Percentiles rank a stretch among this genome's conserved stretches.
These are phyloP conservation scores for Stentor roeselii DNA, from an alignment of 73 alveolate species.

Conservation along the genomic window DNA sequence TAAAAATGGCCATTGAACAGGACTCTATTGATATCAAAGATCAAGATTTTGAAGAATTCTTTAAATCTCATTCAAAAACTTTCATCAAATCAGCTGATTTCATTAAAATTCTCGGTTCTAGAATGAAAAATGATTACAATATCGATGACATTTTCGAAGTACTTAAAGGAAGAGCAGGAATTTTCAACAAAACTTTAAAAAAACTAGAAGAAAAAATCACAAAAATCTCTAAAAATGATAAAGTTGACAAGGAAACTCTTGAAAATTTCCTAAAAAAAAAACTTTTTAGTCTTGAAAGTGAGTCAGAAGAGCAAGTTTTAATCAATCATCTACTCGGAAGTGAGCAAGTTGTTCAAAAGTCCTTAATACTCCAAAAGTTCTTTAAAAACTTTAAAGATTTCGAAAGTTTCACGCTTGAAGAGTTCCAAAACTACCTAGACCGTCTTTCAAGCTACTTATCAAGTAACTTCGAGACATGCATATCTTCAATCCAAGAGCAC, in stretches of 20 bases:
- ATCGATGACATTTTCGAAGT: not conserved
- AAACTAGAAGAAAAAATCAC: too few species aligned
- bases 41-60: not conserved
- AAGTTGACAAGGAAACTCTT: not conserved
- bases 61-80: too few species aligned
- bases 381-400: too few species aligned
- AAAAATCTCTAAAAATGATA: not conserved
- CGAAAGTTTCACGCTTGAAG: not conserved
- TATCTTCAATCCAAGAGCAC: not conserved
- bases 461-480: not conserved
- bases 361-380: too few species aligned
- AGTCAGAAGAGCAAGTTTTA: too few species aligned
- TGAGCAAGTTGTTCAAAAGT: not conserved
- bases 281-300: not conserved
- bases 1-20: not conserved
- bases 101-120: not conserved
- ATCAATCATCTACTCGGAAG: not conserved
- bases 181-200: not conserved
- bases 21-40: not conserved
- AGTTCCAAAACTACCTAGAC: not conserved
- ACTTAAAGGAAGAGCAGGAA: not conserved
- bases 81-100: not conserved
- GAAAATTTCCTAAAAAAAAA: not conserved
- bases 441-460: not conserved
- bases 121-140: not conserved